phyloP scores from a whole-genome alignment of 2,329 filamentous ascomycete genomes.

The Aspergillus cejpii region DNA sequence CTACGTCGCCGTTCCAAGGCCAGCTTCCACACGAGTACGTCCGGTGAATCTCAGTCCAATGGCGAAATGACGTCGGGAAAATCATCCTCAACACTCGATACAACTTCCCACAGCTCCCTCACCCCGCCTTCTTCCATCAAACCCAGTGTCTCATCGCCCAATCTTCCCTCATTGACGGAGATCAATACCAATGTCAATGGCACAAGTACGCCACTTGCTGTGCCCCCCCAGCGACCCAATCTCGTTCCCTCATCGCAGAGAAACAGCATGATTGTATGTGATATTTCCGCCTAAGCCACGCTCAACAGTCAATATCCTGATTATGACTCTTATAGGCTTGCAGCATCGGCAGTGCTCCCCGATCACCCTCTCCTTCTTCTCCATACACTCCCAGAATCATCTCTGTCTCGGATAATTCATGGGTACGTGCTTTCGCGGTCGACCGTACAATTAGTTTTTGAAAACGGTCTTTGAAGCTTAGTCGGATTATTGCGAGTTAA shows the following conservation, averaged over 20 bases:
- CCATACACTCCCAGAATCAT: slow-evolving; percentile 72
- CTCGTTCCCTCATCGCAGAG: slow-evolving; percentile 35
- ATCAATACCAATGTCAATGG: slow-evolving; percentile 44
- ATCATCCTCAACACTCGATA: slow-evolving; percentile 57
- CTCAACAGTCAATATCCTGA: neutral
- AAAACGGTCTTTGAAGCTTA: too few relatives aligned
- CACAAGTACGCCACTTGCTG: slow-evolving; percentile 30
- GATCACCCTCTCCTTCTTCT: slow-evolving; percentile 58
- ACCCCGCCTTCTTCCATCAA: slow-evolving; percentile 69
- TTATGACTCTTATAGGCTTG: slow-evolving; percentile 27
- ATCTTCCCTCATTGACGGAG: slow-evolving; percentile 48
- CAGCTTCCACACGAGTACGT: slow-evolving; percentile 61
- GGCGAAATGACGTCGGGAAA: slow-evolving; percentile 58
- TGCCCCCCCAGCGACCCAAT: slow-evolving; percentile 44
- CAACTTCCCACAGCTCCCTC: slow-evolving; percentile 54
- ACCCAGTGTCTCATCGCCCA: slow-evolving; percentile 59
- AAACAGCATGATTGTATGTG: slow-evolving; percentile 40
- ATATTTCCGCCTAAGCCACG: neutral
- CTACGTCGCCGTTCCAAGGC: slow-evolving; percentile 69
- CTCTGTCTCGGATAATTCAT: slow-evolving; percentile 73
- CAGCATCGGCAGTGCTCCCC: slow-evolving; percentile 33
- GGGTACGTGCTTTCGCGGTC: slow-evolving; percentile 55
- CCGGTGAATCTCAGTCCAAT: slow-evolving; percentile 37
- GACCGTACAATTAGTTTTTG: neutral
- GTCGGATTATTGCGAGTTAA: too few relatives aligned